Evolutionary conservation across 2,329 filamentous ascomycete genomes (phyloP).

Genomic region (Sphaceloma murrayae): DNA sequence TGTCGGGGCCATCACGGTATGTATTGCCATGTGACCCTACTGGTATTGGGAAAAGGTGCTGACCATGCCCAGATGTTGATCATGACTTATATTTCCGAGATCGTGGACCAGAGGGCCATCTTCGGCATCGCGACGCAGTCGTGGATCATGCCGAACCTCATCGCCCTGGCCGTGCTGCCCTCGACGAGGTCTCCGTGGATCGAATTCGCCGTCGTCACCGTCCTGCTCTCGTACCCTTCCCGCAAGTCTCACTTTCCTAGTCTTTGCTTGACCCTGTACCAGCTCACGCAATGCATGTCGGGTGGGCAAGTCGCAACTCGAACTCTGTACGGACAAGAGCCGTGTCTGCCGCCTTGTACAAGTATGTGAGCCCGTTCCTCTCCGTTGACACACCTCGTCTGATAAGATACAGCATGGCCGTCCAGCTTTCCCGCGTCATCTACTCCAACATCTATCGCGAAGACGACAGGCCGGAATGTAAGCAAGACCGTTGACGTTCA

Average conservation of each 20-base stretch:
- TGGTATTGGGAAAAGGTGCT: conserved; percentile 20
- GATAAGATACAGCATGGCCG: conserved; percentile 37
- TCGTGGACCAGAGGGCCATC: conserved; percentile 42
- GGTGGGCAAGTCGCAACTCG: conserved; percentile 35
- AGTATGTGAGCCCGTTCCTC: conserved; percentile 18
- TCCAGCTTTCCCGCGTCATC: conserved; percentile 40
- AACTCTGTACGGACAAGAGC: conserved; percentile 37
- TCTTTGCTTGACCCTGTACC: too few relatives aligned
- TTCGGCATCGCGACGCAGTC: conserved; percentile 34
- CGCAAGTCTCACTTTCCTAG: too few relatives aligned
- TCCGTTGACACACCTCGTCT: background rate
- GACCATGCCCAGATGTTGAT: conserved; percentile 35
- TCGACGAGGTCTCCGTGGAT: conserved; percentile 29
- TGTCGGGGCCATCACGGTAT: conserved; percentile 27
- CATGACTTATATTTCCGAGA: conserved; percentile 43
- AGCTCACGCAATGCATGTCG: conserved; percentile 38
- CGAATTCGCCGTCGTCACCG: conserved; percentile 31
- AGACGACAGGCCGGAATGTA: conserved; percentile 36
- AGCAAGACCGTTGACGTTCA: background rate
- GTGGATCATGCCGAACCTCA: conserved; percentile 32
- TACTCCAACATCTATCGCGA: conserved; percentile 41
- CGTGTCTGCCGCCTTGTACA: conserved; percentile 36
- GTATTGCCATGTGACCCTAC: conserved; percentile 19
- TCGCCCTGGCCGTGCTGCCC: conserved; percentile 30
- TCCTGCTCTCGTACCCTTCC: conserved; percentile 36